Evolutionary conservation across 1,284 basidiomycete genomes (phyloP).

Genomic region (Rhodotorula sp.): DNA sequence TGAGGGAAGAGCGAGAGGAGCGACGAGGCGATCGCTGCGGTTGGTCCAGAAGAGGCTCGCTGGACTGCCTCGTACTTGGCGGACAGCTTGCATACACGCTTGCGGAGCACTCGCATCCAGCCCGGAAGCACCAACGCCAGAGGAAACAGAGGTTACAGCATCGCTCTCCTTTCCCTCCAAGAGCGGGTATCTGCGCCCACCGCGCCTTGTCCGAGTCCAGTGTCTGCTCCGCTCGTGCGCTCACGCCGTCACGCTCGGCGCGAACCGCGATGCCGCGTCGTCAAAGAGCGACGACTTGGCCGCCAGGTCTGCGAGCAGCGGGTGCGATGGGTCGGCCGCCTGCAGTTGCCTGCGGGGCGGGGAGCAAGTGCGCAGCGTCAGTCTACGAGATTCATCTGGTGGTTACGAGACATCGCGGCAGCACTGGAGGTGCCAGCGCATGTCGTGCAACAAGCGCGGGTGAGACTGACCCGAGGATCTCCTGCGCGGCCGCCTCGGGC

Average conservation of each 20-base stretch:
- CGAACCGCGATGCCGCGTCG: conserved; percentile 42
- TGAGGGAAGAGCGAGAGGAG: neutral
- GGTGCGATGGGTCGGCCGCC: conserved; percentile 65
- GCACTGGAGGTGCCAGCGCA: neutral
- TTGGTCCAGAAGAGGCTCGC: neutral
- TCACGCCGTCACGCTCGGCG: conserved; percentile 21
- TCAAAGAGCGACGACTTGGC: conserved; percentile 65
- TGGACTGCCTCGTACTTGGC: neutral
- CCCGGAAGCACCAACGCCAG: neutral
- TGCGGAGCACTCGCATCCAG: neutral
- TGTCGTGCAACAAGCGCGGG: neutral
- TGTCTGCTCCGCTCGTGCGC: neutral
- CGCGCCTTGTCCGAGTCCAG: too few species aligned
- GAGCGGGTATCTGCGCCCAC: neutral
- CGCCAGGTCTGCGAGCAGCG: conserved; percentile 65
- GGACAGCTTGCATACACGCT: neutral
- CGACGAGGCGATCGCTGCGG: neutral
- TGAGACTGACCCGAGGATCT: conserved; percentile 14
- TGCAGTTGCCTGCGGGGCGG: conserved; percentile 59
- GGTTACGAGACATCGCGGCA: too few species aligned
- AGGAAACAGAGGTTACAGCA: neutral
- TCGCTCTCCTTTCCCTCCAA: neutral
- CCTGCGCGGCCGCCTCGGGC: conserved; percentile 15
- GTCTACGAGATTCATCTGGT: neutral
- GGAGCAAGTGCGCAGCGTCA: neutral